Base-by-base conservation (phyloP, 345 rosid genomes). In the Aquilaria malaccensis region DNA sequence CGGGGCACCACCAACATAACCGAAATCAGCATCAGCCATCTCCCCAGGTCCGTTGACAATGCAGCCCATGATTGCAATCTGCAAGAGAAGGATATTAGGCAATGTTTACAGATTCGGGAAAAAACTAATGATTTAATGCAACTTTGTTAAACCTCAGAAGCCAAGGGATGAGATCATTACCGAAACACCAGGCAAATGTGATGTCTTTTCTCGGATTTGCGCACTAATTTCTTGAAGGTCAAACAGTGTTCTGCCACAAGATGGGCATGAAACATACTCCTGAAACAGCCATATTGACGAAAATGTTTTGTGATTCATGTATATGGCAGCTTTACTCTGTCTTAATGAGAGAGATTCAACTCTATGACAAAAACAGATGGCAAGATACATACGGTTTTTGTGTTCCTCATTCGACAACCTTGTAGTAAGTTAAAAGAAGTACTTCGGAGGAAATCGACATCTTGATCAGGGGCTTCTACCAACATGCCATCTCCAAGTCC, bases 21-120 rank as follows among this genome's bases (percentile, higher is more conserved):
- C 97, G 30, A 94, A 94, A 73, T 90, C 99, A 51, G 99, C 99
- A 70, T 94, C 99, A 50, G 97, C 99, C 99, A 90, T 94, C 83
- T 94, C 97, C 3, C 99, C 99, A 0, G 99, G 97, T 52, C 99
- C 99, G 60, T 90, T 94, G 59, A 94, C 99, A 12, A 94, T 94
- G 86, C 97, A 94, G 64, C 97, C 98, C 98, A 93, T 93, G 69
- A 93, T 93, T 33, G 97, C 96, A 29, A 92, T 92, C 98, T 89
- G 80, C 45, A 43, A 58, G 43, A 47, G 15, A 56, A 51, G 32
- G 30, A 15, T 48, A 33, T 10, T 7, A 47, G 45, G 46, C 43
- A 48, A 14, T 22, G 22, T 22, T 22, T 22, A 22, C 22, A 22
- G 22, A 22, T 3, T 13, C 3, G 2, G 14, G 46, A 59, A 22